Evolutionary conservation across 2,329 filamentous ascomycete genomes (phyloP).

Genomic region (Penicillium digitatum): DNA sequence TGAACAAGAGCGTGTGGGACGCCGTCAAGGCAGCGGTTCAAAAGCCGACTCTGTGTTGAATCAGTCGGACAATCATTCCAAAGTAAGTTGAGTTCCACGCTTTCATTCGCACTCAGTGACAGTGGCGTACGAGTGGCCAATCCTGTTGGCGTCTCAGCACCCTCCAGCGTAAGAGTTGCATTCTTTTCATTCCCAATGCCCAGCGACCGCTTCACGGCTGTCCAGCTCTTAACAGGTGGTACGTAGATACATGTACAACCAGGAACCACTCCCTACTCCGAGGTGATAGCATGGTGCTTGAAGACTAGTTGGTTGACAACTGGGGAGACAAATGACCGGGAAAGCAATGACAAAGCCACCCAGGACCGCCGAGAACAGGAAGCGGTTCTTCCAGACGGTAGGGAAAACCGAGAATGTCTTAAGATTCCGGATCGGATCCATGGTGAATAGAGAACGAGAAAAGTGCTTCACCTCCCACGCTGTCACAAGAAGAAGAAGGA

Average conservation of each 20-base stretch:
- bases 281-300: constrained; percentile 60
- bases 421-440: constrained; percentile 53
- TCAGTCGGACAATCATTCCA: not conserved
- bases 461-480: constrained; percentile 76
- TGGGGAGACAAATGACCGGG: constrained; percentile 64
- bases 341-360: constrained; percentile 55
- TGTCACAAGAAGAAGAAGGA: constrained; percentile 67
- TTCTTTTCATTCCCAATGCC: constrained; percentile 35
- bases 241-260: constrained; percentile 59
- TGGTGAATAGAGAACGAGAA: constrained; percentile 68
- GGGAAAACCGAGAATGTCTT: constrained; percentile 60
- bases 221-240: constrained; percentile 60
- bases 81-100: constrained; percentile 26
- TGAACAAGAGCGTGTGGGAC: not conserved
- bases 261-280: constrained; percentile 68
- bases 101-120: constrained; percentile 28
- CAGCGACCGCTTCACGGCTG: constrained; percentile 56
- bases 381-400: constrained; percentile 67
- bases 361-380: constrained; percentile 63
- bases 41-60: constrained; percentile 14
- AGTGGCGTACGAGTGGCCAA: constrained; percentile 20
- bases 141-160: constrained; percentile 33
- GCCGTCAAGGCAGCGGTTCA: not conserved
- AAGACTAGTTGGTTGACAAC: constrained; percentile 62
- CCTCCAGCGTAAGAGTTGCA: constrained; percentile 28